Percentiles rank a stretch among this genome's conserved stretches.
These are phyloP conservation scores for Solanum dulcamara DNA, from an alignment of 257 asterid genomes.

Conservation along the genomic window DNA sequence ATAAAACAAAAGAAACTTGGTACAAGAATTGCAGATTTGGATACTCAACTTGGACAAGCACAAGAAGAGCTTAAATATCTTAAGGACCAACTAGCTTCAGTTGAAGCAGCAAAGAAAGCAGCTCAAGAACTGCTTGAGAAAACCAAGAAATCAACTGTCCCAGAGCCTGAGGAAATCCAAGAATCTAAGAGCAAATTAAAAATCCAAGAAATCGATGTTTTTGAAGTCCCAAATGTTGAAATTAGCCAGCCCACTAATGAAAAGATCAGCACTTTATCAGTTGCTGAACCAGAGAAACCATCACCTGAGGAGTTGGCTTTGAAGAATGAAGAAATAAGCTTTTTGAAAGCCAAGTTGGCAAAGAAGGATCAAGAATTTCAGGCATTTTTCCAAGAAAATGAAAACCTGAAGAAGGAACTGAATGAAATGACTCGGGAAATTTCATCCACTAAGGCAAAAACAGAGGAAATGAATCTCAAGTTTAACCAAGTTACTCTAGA, in stretches of 20 bases:
- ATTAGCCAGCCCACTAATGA: slow-evolving; percentile 13
- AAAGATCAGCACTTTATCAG: slow-evolving; percentile 3
- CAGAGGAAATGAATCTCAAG: slow-evolving; percentile 29
- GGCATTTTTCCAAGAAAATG: slow-evolving; percentile 31
- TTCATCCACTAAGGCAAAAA: slow-evolving; percentile 24
- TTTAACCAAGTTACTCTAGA: slow-evolving; percentile 31
- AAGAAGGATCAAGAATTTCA: slow-evolving; percentile 42
- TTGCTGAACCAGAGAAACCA: slow-evolving; percentile 21
- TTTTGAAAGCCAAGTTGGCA: slow-evolving; percentile 28
- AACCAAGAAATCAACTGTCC: slow-evolving; percentile 26
- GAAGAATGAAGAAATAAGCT: slow-evolving; percentile 37
- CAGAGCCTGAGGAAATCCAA: slow-evolving; percentile 10
- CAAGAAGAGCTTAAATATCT: slow-evolving; percentile 67
- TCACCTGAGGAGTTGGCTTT: slow-evolving; percentile 23
- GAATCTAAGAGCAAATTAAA: slow-evolving; percentile 7
- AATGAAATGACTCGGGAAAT: slow-evolving; percentile 28
- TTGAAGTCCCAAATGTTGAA: slow-evolving; percentile 14
- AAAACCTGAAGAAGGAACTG: slow-evolving; percentile 28
- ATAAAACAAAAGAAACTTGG: slow-evolving; percentile 70
- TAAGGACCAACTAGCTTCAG: slow-evolving; percentile 53
- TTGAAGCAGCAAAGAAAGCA: slow-evolving; percentile 53
- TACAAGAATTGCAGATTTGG: slow-evolving; percentile 72
- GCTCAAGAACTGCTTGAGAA: slow-evolving; percentile 59
- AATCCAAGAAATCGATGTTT: background rate
- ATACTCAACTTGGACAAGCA: slow-evolving; percentile 86